Percentiles rank a stretch among this genome's conserved stretches.
Conservation (phyloP, 805 yeast genomes). For the Saturnispora quitensis region DNA sequence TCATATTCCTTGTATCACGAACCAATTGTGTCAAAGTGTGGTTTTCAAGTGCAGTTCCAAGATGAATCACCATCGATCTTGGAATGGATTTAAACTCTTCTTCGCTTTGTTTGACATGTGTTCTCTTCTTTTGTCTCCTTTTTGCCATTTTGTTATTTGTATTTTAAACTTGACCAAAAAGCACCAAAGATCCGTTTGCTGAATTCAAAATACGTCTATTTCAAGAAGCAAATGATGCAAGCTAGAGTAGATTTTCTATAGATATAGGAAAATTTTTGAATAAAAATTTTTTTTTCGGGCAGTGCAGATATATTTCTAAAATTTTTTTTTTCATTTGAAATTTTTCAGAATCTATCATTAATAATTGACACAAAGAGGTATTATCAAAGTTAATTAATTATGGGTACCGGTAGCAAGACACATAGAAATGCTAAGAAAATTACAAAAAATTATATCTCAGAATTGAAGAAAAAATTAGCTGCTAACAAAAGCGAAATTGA, state of each 20-base stretch:
- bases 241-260: not conserved
- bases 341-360: not conserved
- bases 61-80: constrained; percentile 85
- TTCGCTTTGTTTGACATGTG: constrained; percentile 59
- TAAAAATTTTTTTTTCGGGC: not conserved
- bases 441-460: constrained; percentile 19
- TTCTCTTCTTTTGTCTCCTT: constrained; percentile 64
- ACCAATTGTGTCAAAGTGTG: constrained; percentile 80
- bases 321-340: not conserved
- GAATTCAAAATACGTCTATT: not conserved
- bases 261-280: not conserved
- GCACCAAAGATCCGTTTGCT: not conserved
- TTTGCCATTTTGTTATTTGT: constrained; percentile 20
- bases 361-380: not conserved
- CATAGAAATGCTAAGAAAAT: constrained; percentile 11
- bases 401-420: constrained; percentile 4
- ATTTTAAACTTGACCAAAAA: not conserved
- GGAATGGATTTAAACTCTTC: constrained; percentile 73
- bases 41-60: constrained; percentile 67
- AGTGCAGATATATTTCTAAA: not conserved
- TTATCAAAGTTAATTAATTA: not conserved
- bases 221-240: not conserved
- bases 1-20: constrained; percentile 73
- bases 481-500: constrained; percentile 9
- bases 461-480: constrained; percentile 23